Percentiles rank a stretch among this genome's conserved stretches.
These are phyloP conservation scores for Lagerstroemia speciosa DNA, from an alignment of 345 rosid genomes.

Conservation along the genomic window DNA sequence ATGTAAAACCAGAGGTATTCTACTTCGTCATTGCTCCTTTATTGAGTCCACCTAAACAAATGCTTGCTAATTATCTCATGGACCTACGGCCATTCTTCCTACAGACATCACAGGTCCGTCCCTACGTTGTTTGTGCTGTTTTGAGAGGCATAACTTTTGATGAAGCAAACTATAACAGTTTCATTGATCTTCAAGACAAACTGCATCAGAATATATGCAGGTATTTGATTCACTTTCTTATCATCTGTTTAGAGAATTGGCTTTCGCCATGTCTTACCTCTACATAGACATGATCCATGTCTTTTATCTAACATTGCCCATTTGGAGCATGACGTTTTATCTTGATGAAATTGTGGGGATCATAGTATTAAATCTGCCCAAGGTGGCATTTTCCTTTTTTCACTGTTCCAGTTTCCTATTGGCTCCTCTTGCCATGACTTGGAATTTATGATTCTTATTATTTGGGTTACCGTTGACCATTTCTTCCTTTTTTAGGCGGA, in stretches of 20 bases:
- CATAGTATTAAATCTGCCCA: background rate
- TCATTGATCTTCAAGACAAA: constrained; percentile 95
- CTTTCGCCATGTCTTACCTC: background rate
- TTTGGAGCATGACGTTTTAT: background rate
- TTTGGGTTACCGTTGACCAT: background rate
- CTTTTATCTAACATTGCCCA: background rate
- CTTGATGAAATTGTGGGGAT: background rate
- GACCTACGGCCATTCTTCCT: background rate
- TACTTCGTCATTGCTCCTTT: background rate
- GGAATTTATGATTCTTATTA: background rate
- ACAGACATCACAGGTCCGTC: constrained; percentile 68
- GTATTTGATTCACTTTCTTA: constrained; percentile 19
- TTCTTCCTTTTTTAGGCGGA: constrained; percentile 41
- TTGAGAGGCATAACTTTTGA: constrained; percentile 72
- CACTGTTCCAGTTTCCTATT: background rate
- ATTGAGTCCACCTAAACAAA: background rate
- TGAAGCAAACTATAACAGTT: constrained; percentile 85
- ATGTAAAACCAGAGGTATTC: constrained; percentile 62
- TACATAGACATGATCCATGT: background rate
- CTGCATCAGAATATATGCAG: constrained; percentile 92
- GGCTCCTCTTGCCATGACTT: background rate
- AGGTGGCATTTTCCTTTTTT: background rate
- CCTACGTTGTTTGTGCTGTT: constrained; percentile 76
- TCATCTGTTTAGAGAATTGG: background rate
- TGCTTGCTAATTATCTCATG: background rate